phyloP scores from a whole-genome alignment of 2,329 filamentous ascomycete species.

The Diplocarpon mali region DNA sequence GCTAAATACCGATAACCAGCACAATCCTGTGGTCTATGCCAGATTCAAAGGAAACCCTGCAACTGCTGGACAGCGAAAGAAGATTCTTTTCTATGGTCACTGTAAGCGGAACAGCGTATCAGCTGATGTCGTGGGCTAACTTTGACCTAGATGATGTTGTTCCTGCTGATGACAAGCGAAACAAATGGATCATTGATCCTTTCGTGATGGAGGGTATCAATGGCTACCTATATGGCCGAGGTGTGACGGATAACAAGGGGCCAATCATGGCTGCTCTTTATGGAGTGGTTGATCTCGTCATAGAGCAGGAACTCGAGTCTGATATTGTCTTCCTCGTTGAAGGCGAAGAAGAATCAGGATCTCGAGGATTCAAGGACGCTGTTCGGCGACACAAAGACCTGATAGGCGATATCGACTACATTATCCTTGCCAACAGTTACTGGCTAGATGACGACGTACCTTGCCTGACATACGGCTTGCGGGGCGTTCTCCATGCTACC shows the following conservation, averaged over 20 bases:
- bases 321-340: conserved; percentile 93
- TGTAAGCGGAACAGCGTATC: conserved; percentile 31
- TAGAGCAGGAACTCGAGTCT: conserved; percentile 71
- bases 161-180: conserved; percentile 69
- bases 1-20: conserved; percentile 63
- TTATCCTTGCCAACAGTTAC: conserved; percentile 93
- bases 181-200: conserved; percentile 78
- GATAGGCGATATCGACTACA: conserved; percentile 88
- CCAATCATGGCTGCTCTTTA: conserved; percentile 90
- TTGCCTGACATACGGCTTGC: conserved; percentile 86
- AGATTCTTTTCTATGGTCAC: conserved; percentile 92
- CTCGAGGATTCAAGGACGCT: conserved; percentile 77
- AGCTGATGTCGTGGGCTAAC: conserved; percentile 1
- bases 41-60: conserved; percentile 70
- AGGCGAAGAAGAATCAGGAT: conserved; percentile 92
- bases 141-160: conserved; percentile 64
- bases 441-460: conserved; percentile 96
- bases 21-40: conserved; percentile 89
- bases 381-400: conserved; percentile 69
- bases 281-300: conserved; percentile 78
- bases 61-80: conserved; percentile 58
- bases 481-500: conserved; percentile 88
- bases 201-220: conserved; percentile 84
- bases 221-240: conserved; percentile 87
- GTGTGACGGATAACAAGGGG: conserved; percentile 96